These are phyloP conservation scores for Colletotrichum sp. DNA, from an alignment of 2,329 filamentous ascomycete genomes.

Conservation along the genomic window DNA sequence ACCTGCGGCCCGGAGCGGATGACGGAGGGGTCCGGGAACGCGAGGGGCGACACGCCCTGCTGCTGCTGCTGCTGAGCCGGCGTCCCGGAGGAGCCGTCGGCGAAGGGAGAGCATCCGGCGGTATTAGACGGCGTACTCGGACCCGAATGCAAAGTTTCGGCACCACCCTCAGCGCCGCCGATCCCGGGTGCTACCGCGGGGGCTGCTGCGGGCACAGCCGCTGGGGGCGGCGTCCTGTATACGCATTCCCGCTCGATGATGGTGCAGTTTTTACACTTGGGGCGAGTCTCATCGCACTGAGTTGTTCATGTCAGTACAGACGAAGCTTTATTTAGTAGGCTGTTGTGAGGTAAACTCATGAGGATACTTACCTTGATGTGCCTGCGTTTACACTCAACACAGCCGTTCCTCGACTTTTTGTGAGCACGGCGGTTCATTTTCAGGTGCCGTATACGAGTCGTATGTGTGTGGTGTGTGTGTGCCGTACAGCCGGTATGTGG, in stretches of 20 bases:
- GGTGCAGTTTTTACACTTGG: conserved; percentile 30
- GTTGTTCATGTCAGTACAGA: neutral
- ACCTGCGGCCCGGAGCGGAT: conserved; percentile 18
- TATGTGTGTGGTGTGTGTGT: neutral
- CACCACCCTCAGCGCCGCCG: neutral
- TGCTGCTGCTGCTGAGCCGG: neutral
- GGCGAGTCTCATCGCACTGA: conserved; percentile 32
- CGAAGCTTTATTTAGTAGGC: too few relatives aligned
- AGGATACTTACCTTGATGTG: conserved; percentile 32
- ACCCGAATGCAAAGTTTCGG: neutral
- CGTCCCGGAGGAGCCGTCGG: neutral
- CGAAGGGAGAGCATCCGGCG: neutral
- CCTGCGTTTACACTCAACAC: conserved; percentile 34
- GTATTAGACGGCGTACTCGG: neutral
- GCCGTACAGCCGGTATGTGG: neutral
- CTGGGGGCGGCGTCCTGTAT: conserved; percentile 20
- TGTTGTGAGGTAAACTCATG: neutral
- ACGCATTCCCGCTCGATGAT: conserved; percentile 30
- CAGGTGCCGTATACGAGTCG: neutral
- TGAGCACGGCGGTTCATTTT: conserved; percentile 20
- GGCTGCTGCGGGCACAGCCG: neutral
- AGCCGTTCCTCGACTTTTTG: conserved; percentile 36
- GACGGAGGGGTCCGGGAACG: neutral
- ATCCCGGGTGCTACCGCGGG: neutral
- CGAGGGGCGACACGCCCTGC: neutral